Base-by-base conservation (phyloP, 495 filamentous ascomycete genomes). In the Tuber aestivum region DNA sequence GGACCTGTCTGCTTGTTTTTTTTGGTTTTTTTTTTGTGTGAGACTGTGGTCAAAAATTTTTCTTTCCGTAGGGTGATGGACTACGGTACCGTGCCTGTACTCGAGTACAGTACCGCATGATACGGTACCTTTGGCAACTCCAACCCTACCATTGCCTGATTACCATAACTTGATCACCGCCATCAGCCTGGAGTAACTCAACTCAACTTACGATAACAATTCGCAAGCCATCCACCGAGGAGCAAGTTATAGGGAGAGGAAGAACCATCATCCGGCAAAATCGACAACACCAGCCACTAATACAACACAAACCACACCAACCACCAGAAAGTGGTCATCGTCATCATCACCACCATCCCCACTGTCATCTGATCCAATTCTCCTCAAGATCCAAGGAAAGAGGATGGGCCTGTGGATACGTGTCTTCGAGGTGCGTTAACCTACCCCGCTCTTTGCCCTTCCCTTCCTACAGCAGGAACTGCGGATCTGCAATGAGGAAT, bases 341-440 rank as follows among this genome's bases (percentile, higher is more conserved):
- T 68, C 23, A 41, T 70, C 41, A 40, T 18, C 70, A n/a, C 41
- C 42, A 20, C 32, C 70, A 65, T 65, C 56, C 56, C n/a, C 56
- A 65, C 32, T 32, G 48, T 76, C 69, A 69, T 76, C 71, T 77
- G 75, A 77, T 70, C 41, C 70, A 70, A 38, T 56, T 10, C 35
- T 65, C 37, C 48, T 70, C 72, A 37, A 38, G 44, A 77, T 65
- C 73, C 70, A 72, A 77, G 50, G 72, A 69, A 74, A 42, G 35
- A 69, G 48, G 45, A 77, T 78, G 77, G 10, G 70, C 35, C 72
- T 83, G 44, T 85, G 85, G 83, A 76, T 88, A 74, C 85, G 83
- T 69, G 61, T 86, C 23, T 82, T 89, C 42, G 87, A 89, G 86
- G 88, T 89, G 76, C 56, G 84, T 81, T 78, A 41, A 74, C 84